Evolutionary conservation across 2,329 filamentous ascomycete genomes (phyloP).

Genomic region (Coleophoma cylindrospora): DNA sequence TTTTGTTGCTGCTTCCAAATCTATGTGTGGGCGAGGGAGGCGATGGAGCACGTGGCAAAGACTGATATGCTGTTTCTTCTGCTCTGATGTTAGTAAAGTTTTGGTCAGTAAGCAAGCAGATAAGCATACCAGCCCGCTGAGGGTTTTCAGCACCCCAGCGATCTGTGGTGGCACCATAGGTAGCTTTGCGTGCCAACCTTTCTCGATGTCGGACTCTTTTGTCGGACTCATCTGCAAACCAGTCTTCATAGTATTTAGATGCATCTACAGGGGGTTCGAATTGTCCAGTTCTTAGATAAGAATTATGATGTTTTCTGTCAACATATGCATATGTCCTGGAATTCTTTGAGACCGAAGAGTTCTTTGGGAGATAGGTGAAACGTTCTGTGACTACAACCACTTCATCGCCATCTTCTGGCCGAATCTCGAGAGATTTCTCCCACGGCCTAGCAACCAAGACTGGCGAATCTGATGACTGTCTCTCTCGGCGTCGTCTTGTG

Average conservation of each 20-base stretch:
- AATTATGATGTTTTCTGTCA: neutral
- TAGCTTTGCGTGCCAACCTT: too few relatives aligned
- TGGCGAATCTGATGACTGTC: neutral
- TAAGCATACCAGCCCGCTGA: neutral
- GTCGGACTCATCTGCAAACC: conserved; percentile 1
- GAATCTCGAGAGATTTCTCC: conserved; percentile 4
- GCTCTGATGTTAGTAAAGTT: neutral
- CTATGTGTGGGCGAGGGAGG: neutral
- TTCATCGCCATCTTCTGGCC: conserved; percentile 4
- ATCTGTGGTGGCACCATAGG: neutral
- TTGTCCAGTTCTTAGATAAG: neutral
- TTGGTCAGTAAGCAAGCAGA: neutral
- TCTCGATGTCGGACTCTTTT: neutral
- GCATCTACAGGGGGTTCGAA: conserved; percentile 8
- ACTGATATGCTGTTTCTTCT: neutral
- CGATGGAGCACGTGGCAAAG: neutral
- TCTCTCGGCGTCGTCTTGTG: conserved; percentile 10
- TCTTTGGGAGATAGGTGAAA: neutral
- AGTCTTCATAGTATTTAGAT: conserved; percentile 13
- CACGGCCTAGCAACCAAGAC: neutral
- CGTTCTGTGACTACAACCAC: conserved; percentile 6
- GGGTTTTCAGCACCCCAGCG: neutral
- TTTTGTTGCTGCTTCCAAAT: neutral
- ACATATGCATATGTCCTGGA: neutral
- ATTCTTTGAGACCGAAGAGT: neutral